A percentile compares a stretch with the other conserved stretches of the same genome.
These are phyloP conservation scores for Mediolabrus comicus DNA, from an alignment of 108 stramenopile genomes.

Conservation along the genomic window DNA sequence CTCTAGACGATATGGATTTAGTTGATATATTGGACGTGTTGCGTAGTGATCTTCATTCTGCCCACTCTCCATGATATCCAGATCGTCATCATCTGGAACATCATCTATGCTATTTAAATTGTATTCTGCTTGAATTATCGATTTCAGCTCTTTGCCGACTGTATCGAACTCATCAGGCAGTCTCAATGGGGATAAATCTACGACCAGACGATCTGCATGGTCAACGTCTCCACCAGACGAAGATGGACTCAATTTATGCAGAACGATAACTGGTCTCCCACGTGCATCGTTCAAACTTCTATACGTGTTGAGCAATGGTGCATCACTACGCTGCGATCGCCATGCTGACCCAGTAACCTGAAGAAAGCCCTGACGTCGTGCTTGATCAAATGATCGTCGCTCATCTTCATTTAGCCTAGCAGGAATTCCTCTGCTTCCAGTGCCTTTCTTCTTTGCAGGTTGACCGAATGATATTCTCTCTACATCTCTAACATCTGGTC, in stretches of 20 bases:
- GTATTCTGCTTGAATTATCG: constrained; percentile 34
- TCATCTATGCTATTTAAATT: constrained; percentile 1
- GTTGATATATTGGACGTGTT: constrained; percentile 72
- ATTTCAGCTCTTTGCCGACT: constrained; percentile 41
- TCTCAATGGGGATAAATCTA: constrained; percentile 79
- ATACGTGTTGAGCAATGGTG: constrained; percentile 81
- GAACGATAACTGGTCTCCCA: constrained; percentile 59
- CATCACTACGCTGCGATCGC: constrained; percentile 74
- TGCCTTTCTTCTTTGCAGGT: constrained; percentile 86
- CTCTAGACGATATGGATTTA: constrained; percentile 56
- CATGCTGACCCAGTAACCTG: constrained; percentile 72
- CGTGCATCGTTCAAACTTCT: constrained; percentile 81
- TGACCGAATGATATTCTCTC: constrained; percentile 82
- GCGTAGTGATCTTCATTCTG: constrained; percentile 43
- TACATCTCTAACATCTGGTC: constrained; percentile 77
- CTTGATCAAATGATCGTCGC: constrained; percentile 72
- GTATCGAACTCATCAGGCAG: constrained; percentile 46
- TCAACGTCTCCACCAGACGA: constrained; percentile 47
- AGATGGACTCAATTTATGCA: constrained; percentile 61
- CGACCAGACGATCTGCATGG: constrained; percentile 51
- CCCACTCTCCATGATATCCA: background rate
- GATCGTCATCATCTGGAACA: constrained; percentile 9
- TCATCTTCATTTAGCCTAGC: constrained; percentile 84
- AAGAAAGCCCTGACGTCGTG: constrained; percentile 74
- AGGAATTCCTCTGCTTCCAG: constrained; percentile 73